Conservation (phyloP, 306 rosid species). For the Prunus salicina region DNA sequence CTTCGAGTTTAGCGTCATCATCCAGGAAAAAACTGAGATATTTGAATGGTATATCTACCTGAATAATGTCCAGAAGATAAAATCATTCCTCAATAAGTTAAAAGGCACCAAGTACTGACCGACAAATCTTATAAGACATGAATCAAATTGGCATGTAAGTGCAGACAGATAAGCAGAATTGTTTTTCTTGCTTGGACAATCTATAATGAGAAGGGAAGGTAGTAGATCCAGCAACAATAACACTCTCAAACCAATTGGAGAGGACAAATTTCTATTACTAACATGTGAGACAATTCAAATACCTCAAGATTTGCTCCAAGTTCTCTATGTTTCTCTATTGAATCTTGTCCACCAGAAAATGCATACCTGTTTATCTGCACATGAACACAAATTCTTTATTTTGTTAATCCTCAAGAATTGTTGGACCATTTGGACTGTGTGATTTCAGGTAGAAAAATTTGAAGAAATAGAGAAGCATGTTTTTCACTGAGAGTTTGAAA, state of each 20-base stretch:
- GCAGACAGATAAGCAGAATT: neutral
- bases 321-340: conserved; percentile 79
- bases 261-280: neutral
- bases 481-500: too few species aligned
- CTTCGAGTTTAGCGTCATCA: conserved; percentile 76
- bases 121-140: neutral
- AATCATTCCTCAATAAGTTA: neutral
- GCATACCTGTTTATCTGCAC: conserved; percentile 77
- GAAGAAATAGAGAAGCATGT: neutral
- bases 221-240: neutral
- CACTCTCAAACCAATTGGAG: neutral
- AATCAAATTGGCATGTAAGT: neutral
- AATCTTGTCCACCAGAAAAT: conserved; percentile 96
- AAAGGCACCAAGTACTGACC: neutral
- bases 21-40: conserved; percentile 80
- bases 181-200: neutral
- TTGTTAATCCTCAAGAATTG: neutral
- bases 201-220: neutral
- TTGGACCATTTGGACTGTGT: neutral
- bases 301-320: conserved; percentile 94
- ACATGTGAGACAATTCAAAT: neutral
- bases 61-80: conserved; percentile 20
- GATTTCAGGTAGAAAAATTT: neutral
- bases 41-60: conserved; percentile 94
- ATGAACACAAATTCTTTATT: conserved; percentile 19